phyloP scores from a whole-genome alignment of 2,329 filamentous ascomycete genomes.

The Dothistroma pini region DNA sequence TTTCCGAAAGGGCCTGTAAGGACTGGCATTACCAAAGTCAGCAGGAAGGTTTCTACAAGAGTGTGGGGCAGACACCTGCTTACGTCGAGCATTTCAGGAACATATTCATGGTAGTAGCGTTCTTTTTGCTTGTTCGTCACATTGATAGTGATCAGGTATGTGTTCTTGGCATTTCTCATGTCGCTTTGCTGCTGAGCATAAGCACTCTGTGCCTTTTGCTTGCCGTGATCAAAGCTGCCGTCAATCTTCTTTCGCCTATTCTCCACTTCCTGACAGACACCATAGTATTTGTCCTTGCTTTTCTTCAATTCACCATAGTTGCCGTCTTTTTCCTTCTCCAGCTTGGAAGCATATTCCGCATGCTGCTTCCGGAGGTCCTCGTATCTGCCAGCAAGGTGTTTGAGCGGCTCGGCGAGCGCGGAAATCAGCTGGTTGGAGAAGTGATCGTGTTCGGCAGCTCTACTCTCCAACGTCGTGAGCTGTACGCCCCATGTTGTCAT shows the following conservation, averaged over 20 bases:
- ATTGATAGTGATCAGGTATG: slow-evolving; percentile 94
- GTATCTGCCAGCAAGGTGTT: slow-evolving; percentile 67
- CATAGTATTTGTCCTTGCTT: slow-evolving; percentile 88
- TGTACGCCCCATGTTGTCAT: slow-evolving; percentile 97
- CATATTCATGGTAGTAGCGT: slow-evolving; percentile 93
- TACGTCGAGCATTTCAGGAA: slow-evolving; percentile 89
- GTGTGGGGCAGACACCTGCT: slow-evolving; percentile 23
- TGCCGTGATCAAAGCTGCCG: slow-evolving; percentile 79
- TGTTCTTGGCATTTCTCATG: slow-evolving; percentile 98
- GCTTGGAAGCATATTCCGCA: slow-evolving; percentile 78
- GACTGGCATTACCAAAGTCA: slow-evolving; percentile 41
- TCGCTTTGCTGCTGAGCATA: slow-evolving; percentile 91
- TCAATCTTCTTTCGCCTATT: slow-evolving; percentile 92
- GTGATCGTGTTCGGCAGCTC: slow-evolving; percentile 83
- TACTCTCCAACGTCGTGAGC: slow-evolving; percentile 80
- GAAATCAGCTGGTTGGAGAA: slow-evolving; percentile 74
- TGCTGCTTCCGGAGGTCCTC: slow-evolving; percentile 93
- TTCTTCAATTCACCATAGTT: slow-evolving; percentile 85
- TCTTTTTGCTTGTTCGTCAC: slow-evolving; percentile 98
- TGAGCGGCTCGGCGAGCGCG: slow-evolving; percentile 83
- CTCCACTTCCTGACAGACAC: slow-evolving; percentile 90
- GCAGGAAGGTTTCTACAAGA: neutral
- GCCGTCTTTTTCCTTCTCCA: slow-evolving; percentile 83
- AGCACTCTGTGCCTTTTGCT: slow-evolving; percentile 81
- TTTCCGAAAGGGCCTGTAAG: slow-evolving; percentile 89